phyloP scores from a whole-genome alignment of 2,329 filamentous ascomycete genomes.

The Penicillium verrucosum region DNA sequence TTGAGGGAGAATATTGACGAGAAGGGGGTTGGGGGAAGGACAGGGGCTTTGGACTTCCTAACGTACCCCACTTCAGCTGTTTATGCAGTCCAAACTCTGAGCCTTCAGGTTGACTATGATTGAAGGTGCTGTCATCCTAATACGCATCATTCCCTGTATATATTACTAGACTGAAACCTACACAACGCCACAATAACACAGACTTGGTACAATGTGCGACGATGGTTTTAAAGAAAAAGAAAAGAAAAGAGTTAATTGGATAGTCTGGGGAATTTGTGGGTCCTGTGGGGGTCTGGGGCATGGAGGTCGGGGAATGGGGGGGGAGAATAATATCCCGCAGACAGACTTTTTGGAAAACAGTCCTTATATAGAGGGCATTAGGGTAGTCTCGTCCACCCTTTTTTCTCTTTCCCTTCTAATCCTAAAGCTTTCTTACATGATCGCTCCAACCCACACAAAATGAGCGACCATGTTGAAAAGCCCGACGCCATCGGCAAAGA shows the following conservation, averaged over 20 bases:
- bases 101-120: not conserved
- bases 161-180: not conserved
- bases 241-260: not conserved
- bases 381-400: not conserved
- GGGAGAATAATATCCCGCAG: not conserved
- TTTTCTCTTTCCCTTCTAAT: not conserved
- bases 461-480: not conserved
- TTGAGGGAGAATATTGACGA: not conserved
- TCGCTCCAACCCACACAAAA: not conserved
- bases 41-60: not conserved
- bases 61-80: not conserved
- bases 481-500: not conserved
- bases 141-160: not conserved
- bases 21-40: not conserved
- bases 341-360: not conserved
- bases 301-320: not conserved
- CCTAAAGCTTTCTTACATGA: not conserved
- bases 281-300: not conserved
- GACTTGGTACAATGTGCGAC: not conserved
- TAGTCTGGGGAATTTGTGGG: not conserved
- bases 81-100: not conserved
- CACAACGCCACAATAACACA: not conserved
- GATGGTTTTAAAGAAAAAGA: not conserved
- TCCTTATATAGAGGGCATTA: not conserved
- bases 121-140: not conserved